Conservation (phyloP, 805 yeast genomes). For the Wickerhamomyces canadensis region DNA sequence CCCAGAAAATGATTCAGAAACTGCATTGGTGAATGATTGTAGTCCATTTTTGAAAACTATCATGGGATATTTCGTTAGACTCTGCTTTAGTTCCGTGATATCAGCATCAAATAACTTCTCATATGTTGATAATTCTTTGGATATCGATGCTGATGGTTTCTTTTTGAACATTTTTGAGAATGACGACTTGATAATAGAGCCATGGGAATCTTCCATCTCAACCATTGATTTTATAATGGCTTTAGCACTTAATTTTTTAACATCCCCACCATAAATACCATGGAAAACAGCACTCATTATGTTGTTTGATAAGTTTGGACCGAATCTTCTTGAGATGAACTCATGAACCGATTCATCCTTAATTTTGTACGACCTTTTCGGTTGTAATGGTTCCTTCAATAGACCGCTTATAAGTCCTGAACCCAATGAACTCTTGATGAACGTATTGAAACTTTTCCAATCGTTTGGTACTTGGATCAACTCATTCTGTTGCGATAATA, state of each 20-base stretch:
- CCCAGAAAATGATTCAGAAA: conserved; percentile 32
- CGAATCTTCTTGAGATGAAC: conserved; percentile 68
- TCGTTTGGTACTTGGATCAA: conserved; percentile 53
- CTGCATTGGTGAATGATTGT: conserved; percentile 41
- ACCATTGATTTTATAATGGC: conserved; percentile 53
- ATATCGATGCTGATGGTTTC: conserved; percentile 11
- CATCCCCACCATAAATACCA: conserved; percentile 91
- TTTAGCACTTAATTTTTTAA: conserved; percentile 55
- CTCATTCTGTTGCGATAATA: conserved; percentile 41
- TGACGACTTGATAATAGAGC: conserved; percentile 48
- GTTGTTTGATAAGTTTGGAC: conserved; percentile 43
- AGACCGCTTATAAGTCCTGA: conserved; percentile 40
- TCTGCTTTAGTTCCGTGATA: conserved; percentile 29
- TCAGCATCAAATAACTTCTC: conserved; percentile 35
- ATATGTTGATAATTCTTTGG: conserved; percentile 32
- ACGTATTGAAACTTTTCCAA: conserved; percentile 28
- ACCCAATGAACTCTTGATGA: conserved; percentile 37
- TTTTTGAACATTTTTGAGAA: conserved; percentile 22
- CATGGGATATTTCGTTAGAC: conserved; percentile 55
- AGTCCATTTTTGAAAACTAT: conserved; percentile 53
- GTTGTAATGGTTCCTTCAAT: conserved; percentile 45
- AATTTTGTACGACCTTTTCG: conserved; percentile 19
- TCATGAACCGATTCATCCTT: conserved; percentile 71
- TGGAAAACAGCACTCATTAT: conserved; percentile 77
- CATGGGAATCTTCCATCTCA: conserved; percentile 51